Evolutionary conservation across 345 rosid genomes (phyloP).

Genomic region (Heritiera fomes): DNA sequence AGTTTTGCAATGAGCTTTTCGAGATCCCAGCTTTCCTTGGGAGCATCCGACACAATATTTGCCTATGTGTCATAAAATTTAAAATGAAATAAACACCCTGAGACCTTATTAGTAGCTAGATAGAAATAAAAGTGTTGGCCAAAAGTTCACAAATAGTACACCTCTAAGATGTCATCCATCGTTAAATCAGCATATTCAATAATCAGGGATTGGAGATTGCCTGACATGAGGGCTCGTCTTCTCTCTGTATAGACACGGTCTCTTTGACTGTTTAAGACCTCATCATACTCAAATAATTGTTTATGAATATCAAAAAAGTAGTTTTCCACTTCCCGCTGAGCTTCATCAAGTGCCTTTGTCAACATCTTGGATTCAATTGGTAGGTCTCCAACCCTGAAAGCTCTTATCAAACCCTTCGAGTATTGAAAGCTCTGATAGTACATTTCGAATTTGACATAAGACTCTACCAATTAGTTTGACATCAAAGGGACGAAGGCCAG

Average conservation of each 20-base stretch:
- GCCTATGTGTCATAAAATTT: slow-evolving; percentile 52
- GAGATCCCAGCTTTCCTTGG: slow-evolving; percentile 83
- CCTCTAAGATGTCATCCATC: slow-evolving; percentile 97
- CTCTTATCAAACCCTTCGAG: slow-evolving; percentile 91
- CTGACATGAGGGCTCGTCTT: slow-evolving; percentile 88
- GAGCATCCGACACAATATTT: slow-evolving; percentile 72
- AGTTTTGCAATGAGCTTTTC: slow-evolving; percentile 90
- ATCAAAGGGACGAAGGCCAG: slow-evolving; percentile 90
- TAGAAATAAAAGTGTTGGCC: background rate
- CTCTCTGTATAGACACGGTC: slow-evolving; percentile 96
- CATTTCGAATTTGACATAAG: background rate
- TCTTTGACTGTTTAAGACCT: slow-evolving; percentile 95
- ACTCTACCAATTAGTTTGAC: slow-evolving; percentile 81
- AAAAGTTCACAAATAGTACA: slow-evolving; percentile 29
- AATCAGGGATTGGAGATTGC: slow-evolving; percentile 76
- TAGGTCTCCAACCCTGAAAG: slow-evolving; percentile 93
- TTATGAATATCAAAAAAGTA: slow-evolving; percentile 93
- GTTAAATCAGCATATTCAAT: slow-evolving; percentile 96
- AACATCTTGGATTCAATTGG: slow-evolving; percentile 94
- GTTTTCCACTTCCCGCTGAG: slow-evolving; percentile 96
- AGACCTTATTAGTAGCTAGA: background rate
- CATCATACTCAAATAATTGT: slow-evolving; percentile 92
- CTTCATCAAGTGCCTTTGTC: slow-evolving; percentile 95
- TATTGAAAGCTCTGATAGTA: slow-evolving; percentile 1
- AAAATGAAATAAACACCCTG: background rate